These are phyloP conservation scores for Chalaropsis thielavioides DNA, from an alignment of 2,329 filamentous ascomycete genomes.

Conservation along the genomic window DNA sequence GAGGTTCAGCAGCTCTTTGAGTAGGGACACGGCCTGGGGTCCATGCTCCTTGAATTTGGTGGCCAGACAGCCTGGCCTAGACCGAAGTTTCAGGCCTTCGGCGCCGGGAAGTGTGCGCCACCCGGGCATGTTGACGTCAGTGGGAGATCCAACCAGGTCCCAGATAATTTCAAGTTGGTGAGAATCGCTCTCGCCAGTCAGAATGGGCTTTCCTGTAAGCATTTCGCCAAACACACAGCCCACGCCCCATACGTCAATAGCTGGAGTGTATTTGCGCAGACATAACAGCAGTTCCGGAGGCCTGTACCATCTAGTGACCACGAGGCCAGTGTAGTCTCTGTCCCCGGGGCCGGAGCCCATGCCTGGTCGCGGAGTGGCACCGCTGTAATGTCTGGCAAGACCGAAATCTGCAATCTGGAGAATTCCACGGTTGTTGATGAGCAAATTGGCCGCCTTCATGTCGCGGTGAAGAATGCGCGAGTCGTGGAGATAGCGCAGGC, in stretches of 20 bases:
- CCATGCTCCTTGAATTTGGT: slow-evolving; percentile 64
- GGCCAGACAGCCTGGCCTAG: slow-evolving; percentile 49
- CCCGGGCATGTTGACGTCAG: slow-evolving; percentile 80
- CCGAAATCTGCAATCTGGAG: slow-evolving; percentile 97
- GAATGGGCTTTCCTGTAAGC: slow-evolving; percentile 83
- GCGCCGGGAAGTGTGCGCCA: slow-evolving; percentile 74
- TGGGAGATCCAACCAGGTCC: slow-evolving; percentile 79
- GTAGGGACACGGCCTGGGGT: slow-evolving; percentile 58
- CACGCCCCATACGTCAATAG: slow-evolving; percentile 96
- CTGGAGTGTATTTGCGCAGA: slow-evolving; percentile 82
- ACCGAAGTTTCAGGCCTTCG: slow-evolving; percentile 53
- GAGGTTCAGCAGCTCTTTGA: slow-evolving; percentile 70
- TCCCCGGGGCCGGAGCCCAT: slow-evolving; percentile 69
- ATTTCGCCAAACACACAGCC: slow-evolving; percentile 99
- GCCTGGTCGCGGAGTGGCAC: slow-evolving; percentile 60
- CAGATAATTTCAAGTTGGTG: slow-evolving; percentile 92
- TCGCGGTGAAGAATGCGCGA: slow-evolving; percentile 85
- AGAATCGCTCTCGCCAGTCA: slow-evolving; percentile 74
- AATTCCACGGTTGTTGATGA: slow-evolving; percentile 88
- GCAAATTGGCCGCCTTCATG: slow-evolving; percentile 95
- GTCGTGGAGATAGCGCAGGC: slow-evolving; percentile 78
- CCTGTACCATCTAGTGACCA: slow-evolving; percentile 94
- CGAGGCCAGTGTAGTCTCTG: slow-evolving; percentile 87
- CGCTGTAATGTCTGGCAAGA: slow-evolving; percentile 84
- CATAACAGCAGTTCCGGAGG: slow-evolving; percentile 85